phyloP scores from a whole-genome alignment of 1,284 basidiomycete genomes.

The Polyporus tsugae region DNA sequence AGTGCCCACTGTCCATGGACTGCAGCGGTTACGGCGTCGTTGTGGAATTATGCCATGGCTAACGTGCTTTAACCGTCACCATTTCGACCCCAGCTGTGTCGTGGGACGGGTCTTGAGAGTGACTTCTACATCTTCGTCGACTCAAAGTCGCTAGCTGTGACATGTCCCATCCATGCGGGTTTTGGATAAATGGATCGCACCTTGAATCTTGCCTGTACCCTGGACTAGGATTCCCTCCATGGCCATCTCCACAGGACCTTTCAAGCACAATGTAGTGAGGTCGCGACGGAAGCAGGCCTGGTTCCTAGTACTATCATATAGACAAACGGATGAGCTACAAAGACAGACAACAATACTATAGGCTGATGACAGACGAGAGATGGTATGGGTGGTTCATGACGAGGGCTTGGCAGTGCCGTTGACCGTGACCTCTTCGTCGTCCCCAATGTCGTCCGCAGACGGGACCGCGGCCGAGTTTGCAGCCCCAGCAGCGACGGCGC shows the following conservation, averaged over 20 bases:
- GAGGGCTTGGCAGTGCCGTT: conserved; percentile 27
- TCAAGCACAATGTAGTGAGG: no score
- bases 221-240: no score
- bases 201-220: no score
- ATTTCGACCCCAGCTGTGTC: no score
- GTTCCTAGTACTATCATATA: conserved; percentile 24
- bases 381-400: conserved; percentile 22
- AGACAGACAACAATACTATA: conserved; percentile 27
- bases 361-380: conserved; percentile 21
- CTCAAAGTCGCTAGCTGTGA: no score
- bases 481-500: conserved; percentile 62
- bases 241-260: no score
- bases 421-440: conserved; percentile 36
- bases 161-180: no score
- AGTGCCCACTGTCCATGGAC: no score
- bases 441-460: conserved; percentile 75
- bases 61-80: not conserved
- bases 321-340: conserved; percentile 31
- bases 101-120: no score
- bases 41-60: not conserved
- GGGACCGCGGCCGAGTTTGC: conserved; percentile 83
- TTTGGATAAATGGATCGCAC: no score
- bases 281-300: no score
- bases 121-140: no score
- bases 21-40: not conserved